Conservation (phyloP, 495 filamentous ascomycete species). For the Xylona heveae region DNA sequence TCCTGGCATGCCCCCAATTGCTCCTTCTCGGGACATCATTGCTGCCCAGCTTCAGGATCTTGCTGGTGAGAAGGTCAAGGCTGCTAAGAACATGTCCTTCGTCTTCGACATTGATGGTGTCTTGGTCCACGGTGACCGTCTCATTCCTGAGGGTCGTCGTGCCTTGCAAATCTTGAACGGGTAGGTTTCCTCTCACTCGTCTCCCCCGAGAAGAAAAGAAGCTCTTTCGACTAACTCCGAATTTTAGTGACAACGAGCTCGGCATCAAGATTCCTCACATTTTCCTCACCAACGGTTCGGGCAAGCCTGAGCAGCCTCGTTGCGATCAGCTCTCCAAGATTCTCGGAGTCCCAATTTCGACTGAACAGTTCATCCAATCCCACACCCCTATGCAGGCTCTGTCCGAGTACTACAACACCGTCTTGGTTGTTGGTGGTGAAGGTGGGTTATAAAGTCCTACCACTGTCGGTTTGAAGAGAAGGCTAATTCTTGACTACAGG, state of each 20-base stretch:
- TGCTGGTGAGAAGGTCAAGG: slow-evolving; percentile 39
- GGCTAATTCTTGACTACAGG: too few species aligned
- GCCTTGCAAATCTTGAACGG: slow-evolving; percentile 43
- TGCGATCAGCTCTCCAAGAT: slow-evolving; percentile 36
- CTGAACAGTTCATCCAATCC: slow-evolving; percentile 45
- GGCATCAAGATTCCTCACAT: slow-evolving; percentile 52
- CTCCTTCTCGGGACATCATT: slow-evolving; percentile 43
- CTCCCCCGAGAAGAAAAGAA: too few species aligned
- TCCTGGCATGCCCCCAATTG: slow-evolving; percentile 26
- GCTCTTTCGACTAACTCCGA: too few species aligned
- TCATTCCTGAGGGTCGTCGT: slow-evolving; percentile 35
- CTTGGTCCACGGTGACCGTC: slow-evolving; percentile 38
- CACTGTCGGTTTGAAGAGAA: too few species aligned
- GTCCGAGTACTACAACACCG: slow-evolving; percentile 40
- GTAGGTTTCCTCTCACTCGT: too few species aligned
- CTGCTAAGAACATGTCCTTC: slow-evolving; percentile 45
- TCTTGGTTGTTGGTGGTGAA: slow-evolving; percentile 44
- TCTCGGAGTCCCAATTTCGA: slow-evolving; percentile 31
- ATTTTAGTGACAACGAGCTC: slow-evolving; percentile 44
- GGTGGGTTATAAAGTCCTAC: too few species aligned
- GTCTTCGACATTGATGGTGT: slow-evolving; percentile 49
- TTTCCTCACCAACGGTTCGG: slow-evolving; percentile 46
- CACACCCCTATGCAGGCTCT: slow-evolving; percentile 49
- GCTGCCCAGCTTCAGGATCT: slow-evolving; percentile 55
- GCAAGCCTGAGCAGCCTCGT: slow-evolving; percentile 36